phyloP scores from a whole-genome alignment of 208 protist genomes.

The Lotmaria passim region DNA sequence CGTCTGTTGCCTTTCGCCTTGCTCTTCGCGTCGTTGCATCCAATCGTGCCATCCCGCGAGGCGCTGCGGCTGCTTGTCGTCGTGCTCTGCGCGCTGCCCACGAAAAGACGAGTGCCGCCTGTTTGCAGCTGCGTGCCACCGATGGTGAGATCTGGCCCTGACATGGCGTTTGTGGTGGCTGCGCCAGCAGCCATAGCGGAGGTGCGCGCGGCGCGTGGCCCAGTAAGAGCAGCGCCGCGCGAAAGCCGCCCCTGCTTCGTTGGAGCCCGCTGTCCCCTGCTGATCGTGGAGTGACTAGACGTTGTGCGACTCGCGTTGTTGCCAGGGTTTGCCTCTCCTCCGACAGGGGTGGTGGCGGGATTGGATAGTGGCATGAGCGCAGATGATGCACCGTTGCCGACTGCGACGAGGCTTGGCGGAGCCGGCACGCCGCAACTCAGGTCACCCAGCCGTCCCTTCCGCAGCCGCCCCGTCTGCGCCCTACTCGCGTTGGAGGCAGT shows the following conservation, averaged over 20 bases:
- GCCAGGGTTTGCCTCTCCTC: not conserved
- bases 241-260: conserved; percentile 22
- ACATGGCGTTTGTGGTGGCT: not conserved
- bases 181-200: conserved; percentile 1
- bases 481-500: conserved; percentile 43
- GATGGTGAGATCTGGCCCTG: conserved; percentile 11
- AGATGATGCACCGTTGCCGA: conserved; percentile 26
- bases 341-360: not conserved
- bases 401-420: conserved; percentile 20
- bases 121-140: conserved; percentile 27
- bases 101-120: not conserved
- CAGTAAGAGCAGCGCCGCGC: conserved; percentile 17
- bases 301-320: not conserved
- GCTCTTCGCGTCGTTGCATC: not conserved
- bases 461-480: conserved; percentile 38
- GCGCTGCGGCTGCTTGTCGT: conserved; percentile 14
- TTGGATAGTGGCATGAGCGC: conserved; percentile 19
- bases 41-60: conserved; percentile 11
- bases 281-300: conserved; percentile 11
- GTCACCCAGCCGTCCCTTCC: conserved; percentile 42
- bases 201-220: not conserved
- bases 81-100: conserved; percentile 5
- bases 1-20: not conserved
- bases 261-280: conserved; percentile 3
- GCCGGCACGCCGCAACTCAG: not conserved